phyloP scores from a whole-genome alignment of 495 filamentous ascomycete genomes.

The Aspergillus bertholletiae region DNA sequence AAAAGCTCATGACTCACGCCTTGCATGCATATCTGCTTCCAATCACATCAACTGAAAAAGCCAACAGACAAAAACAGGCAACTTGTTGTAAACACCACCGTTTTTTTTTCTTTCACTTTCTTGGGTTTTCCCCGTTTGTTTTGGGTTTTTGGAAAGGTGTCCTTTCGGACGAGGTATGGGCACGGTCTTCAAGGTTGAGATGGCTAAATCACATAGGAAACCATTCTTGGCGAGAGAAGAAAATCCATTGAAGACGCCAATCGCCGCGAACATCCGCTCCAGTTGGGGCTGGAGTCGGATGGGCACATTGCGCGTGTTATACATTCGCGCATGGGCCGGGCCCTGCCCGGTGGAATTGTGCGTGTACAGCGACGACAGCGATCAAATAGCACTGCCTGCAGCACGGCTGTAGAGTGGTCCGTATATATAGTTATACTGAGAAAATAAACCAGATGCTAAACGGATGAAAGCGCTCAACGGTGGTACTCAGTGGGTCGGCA shows the following conservation, averaged over 20 bases:
- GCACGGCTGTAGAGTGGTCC: not conserved
- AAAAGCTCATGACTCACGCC: too few species aligned
- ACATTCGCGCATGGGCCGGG: too few species aligned
- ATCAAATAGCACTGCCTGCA: not conserved
- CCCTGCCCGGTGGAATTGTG: not conserved
- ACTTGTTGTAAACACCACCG: conserved; percentile 1
- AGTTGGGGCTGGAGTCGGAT: too few species aligned
- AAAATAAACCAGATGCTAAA: not conserved
- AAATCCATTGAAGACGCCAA: not conserved
- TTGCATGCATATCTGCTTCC: not conserved
- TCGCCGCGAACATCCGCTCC: too few species aligned
- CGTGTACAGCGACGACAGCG: not conserved
- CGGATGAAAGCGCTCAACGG: conserved; percentile 21
- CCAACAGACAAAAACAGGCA: not conserved
- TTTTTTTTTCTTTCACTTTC: conserved; percentile 1
- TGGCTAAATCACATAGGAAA: too few species aligned
- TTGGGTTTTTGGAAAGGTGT: too few species aligned
- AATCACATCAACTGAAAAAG: not conserved
- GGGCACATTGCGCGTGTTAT: too few species aligned
- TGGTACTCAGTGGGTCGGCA: conserved; percentile 28
- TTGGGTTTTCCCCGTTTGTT: not conserved
- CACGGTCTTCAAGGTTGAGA: too few species aligned
- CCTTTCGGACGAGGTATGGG: too few species aligned
- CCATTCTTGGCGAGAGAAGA: not conserved
- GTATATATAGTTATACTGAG: not conserved